Percentiles rank a stretch among this genome's conserved stretches.
Conservation (phyloP, 371 early-diverging fungal genomes). For the Mucor racemosus region DNA sequence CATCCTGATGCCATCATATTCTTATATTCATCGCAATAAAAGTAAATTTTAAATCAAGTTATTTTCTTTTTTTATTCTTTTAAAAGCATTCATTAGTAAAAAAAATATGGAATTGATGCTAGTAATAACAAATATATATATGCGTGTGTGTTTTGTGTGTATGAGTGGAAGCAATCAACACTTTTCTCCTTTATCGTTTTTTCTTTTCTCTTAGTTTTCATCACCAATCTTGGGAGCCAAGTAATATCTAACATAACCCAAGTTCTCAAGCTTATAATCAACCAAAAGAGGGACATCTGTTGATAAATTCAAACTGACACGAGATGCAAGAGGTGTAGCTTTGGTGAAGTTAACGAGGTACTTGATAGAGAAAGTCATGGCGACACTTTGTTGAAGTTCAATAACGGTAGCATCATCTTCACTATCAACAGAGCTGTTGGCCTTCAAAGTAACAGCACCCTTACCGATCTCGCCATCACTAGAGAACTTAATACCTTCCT, state of each 20-base stretch:
- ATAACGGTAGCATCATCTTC: slow-evolving; percentile 79
- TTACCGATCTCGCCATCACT: slow-evolving; percentile 91
- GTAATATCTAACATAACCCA: slow-evolving; percentile 95
- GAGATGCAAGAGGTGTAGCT: slow-evolving; percentile 85
- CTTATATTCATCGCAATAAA: too few relatives aligned
- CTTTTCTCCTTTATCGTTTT: background rate
- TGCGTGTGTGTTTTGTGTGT: background rate
- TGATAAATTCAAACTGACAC: slow-evolving; percentile 84
- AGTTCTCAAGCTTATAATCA: slow-evolving; percentile 90
- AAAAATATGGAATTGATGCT: background rate
- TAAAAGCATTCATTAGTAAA: background rate
- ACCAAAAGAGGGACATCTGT: slow-evolving; percentile 92
- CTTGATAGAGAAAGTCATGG: slow-evolving; percentile 91
- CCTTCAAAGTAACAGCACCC: slow-evolving; percentile 85
- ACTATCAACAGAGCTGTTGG: slow-evolving; percentile 76
- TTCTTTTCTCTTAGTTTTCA: slow-evolving; percentile 18
- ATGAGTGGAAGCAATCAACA: background rate
- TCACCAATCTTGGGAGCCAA: slow-evolving; percentile 65
- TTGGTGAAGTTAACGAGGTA: slow-evolving; percentile 95
- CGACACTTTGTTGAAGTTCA: slow-evolving; percentile 79
- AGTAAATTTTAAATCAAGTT: background rate
- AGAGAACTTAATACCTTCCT: slow-evolving; percentile 93
- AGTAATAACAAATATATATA: background rate
- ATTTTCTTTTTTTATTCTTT: background rate
- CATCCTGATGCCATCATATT: too few relatives aligned